Evolutionary conservation across 148 eudicot genomes (phyloP), one percentile per base, ranked within the genome.

Genomic region (Chenopodium album): DNA sequence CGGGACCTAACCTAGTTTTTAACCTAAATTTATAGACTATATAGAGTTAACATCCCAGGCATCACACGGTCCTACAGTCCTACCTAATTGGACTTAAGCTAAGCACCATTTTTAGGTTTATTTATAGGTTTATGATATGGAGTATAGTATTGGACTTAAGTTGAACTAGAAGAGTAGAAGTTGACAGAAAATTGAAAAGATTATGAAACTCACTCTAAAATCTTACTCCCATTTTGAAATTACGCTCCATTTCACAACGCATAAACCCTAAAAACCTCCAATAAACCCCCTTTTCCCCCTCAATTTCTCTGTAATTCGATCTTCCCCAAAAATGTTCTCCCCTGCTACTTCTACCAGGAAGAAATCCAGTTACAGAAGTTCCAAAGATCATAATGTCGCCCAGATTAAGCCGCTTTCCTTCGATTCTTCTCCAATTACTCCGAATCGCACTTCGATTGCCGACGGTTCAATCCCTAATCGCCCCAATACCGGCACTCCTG

Each of bases 401-500:
- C 76, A 67, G 32, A 44, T 71, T 4, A 32, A 63, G 31, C 52
- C 54, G 22, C 28, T 72, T 20, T 9, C 70, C 4, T 54, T 81
- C 17, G 87, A 84, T 65, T 85, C 85, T 19, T 88, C 97, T 13
- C 95, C 92, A 48, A 31, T 78, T 17, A 89, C 97, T 79, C 93
- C 97, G 16, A 83, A 78, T 66, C 88, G 89, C 34, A 80, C 37
- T 32, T 50, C 78, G 19, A 65, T 50, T 34, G 75, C 56, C 78
- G 89, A 81, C 56, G 71, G 60, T 63, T 63, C 71, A 0, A 48
- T 92, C 71, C 89, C 90, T 37, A 86, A 93, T 84, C 97, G 98
- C 54, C 98, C 98, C 9, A 78, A 84, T 80, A 92, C 93, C 54
- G 98, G 98, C 72, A 95, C 98, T 74, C 98, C 98, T 13, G 97